These are phyloP conservation scores for Yamadazyma siamensis DNA, from an alignment of 1,139 yeast genomes.

Conservation along the genomic window DNA sequence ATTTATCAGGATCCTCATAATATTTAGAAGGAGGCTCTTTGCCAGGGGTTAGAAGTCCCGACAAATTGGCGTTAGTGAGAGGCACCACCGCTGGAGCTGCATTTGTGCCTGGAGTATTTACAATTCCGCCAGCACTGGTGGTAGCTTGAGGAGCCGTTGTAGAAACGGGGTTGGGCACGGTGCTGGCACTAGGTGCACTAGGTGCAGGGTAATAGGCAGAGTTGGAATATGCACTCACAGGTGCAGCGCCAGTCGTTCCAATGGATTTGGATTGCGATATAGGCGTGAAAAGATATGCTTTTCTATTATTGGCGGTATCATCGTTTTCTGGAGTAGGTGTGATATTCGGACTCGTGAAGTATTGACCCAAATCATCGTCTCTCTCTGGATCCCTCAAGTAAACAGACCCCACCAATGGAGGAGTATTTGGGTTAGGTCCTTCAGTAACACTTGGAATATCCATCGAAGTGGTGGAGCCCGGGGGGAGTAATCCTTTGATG, in stretches of 20 bases:
- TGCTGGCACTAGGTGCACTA: background rate
- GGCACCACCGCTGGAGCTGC: constrained; percentile 3
- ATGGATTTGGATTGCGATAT: constrained; percentile 41
- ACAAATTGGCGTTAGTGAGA: background rate
- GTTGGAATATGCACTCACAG: constrained; percentile 3
- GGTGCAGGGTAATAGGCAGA: constrained; percentile 4
- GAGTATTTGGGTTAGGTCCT: constrained; percentile 72
- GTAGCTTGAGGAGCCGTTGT: background rate
- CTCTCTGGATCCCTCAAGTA: constrained; percentile 71
- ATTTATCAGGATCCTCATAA: constrained; percentile 10
- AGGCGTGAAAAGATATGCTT: constrained; percentile 45
- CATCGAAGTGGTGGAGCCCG: constrained; percentile 67
- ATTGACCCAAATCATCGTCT: constrained; percentile 78
- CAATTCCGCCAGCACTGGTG: background rate
- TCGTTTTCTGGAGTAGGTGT: constrained; percentile 60
- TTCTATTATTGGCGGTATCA: constrained; percentile 39
- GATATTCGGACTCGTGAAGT: constrained; percentile 49
- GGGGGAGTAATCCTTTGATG: constrained; percentile 68
- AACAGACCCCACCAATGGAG: constrained; percentile 90
- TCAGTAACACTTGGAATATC: constrained; percentile 80
- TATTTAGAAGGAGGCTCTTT: constrained; percentile 11
- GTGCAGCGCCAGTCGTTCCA: constrained; percentile 7
- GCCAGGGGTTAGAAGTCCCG: background rate
- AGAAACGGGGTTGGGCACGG: background rate
- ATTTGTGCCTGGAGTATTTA: constrained; percentile 5